Conservation (phyloP, 768 basidiomycete species). For the Candolleomyces efflorescens region DNA sequence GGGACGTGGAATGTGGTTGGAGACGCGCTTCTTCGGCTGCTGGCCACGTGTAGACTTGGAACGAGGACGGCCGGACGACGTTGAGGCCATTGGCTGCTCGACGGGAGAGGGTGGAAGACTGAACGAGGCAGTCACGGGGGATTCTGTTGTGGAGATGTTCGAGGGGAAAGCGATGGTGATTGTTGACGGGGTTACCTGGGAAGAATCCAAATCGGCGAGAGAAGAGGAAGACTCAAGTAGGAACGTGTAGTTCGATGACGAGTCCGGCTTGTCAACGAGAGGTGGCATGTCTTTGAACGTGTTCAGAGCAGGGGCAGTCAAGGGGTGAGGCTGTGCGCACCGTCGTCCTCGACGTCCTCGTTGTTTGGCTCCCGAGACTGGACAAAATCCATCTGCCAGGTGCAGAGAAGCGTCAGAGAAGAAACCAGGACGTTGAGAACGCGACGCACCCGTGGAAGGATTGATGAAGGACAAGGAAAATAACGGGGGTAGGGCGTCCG, state of each 20-base stretch:
- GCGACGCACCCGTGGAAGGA: slow-evolving; percentile 13
- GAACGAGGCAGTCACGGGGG: slow-evolving; percentile 19
- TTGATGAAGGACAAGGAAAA: slow-evolving; percentile 17
- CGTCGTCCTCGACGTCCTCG: slow-evolving; percentile 26
- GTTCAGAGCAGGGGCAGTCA: slow-evolving; percentile 17
- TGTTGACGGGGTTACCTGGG: slow-evolving; percentile 25
- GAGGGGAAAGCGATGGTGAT: slow-evolving; percentile 22
- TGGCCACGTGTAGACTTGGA: slow-evolving; percentile 29
- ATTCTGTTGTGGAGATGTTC: slow-evolving; percentile 20
- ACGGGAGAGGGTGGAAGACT: slow-evolving; percentile 18
- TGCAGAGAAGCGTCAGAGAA: not conserved
- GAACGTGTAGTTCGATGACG: slow-evolving; percentile 59
- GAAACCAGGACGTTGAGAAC: slow-evolving; percentile 15
- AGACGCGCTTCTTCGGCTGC: slow-evolving; percentile 59
- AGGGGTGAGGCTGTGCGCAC: slow-evolving; percentile 20
- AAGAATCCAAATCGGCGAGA: slow-evolving; percentile 22
- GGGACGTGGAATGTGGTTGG: slow-evolving; percentile 76
- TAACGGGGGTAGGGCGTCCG: slow-evolving; percentile 24
- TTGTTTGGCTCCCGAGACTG: slow-evolving; percentile 21
- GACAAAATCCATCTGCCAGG: slow-evolving; percentile 28
- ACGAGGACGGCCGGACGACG: slow-evolving; percentile 8
- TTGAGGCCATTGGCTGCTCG: slow-evolving; percentile 13
- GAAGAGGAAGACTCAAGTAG: slow-evolving; percentile 54
- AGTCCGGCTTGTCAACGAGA: slow-evolving; percentile 49
- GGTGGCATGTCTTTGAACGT: slow-evolving; percentile 46